phyloP scores from a whole-genome alignment of 306 rosid genomes.

The Lithocarpus polystachyus region DNA sequence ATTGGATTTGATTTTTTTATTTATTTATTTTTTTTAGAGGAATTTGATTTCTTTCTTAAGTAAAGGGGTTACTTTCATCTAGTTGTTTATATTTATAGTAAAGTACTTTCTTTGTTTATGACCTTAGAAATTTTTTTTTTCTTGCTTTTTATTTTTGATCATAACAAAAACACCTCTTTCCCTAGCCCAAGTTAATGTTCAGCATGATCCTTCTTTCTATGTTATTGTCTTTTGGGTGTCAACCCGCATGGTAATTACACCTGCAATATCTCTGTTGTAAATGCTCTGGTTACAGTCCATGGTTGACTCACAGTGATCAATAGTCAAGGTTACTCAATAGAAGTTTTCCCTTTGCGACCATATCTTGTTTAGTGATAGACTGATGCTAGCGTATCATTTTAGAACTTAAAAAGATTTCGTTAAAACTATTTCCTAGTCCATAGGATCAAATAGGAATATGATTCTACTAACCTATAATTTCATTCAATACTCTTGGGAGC shows the following conservation, averaged over 20 bases:
- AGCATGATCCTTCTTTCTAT: too few species aligned
- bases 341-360: background rate
- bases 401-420: background rate
- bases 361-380: background rate
- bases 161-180: too few species aligned
- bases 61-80: background rate
- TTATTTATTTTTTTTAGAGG: background rate
- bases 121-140: too few species aligned
- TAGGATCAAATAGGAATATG: background rate
- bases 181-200: too few species aligned
- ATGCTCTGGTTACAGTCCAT: background rate
- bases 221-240: background rate
- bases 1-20: background rate
- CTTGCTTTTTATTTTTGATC: too few species aligned
- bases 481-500: too few species aligned
- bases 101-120: background rate
- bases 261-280: background rate
- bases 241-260: background rate
- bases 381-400: background rate
- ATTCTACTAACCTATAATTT: background rate
- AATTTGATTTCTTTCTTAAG: background rate
- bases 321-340: background rate
- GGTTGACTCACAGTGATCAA: background rate
- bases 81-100: background rate
- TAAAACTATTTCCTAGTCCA: background rate